A percentile compares a stretch with the other conserved stretches of the same genome.
These are phyloP conservation scores for Populus nigra DNA, from an alignment of 345 rosid genomes.

Conservation along the genomic window DNA sequence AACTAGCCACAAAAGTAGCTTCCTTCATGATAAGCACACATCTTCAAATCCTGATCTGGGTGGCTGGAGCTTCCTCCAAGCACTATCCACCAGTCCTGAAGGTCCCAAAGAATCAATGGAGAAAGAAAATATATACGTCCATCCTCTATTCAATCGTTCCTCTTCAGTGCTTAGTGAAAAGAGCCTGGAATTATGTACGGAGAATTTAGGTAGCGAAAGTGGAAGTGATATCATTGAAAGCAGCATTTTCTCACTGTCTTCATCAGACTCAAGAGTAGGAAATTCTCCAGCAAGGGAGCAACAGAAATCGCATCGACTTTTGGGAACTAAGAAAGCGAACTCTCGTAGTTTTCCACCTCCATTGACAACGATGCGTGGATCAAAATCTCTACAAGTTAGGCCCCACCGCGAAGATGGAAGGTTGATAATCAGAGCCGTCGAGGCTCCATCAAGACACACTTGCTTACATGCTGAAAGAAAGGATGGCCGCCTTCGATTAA, in stretches of 20 bases:
- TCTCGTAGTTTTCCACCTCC: conserved; percentile 70
- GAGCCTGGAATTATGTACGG: conserved; percentile 84
- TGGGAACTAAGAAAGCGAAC: conserved; percentile 27
- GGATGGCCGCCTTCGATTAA: conserved; percentile 70
- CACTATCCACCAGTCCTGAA: conserved; percentile 25
- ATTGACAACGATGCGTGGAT: conserved; percentile 62
- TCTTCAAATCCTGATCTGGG: conserved; percentile 27
- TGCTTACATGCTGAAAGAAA: conserved; percentile 61
- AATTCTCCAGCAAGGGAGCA: conserved; percentile 33
- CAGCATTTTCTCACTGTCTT: conserved; percentile 29
- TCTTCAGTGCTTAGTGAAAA: conserved; percentile 52
- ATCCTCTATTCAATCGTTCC: conserved; percentile 44
- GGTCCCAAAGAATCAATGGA: conserved; percentile 22
- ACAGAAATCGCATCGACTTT: conserved; percentile 16
- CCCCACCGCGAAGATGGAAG: conserved; percentile 73
- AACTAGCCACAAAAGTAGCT: not conserved
- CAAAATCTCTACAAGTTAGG: conserved; percentile 45
- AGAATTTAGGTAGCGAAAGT: conserved; percentile 75
- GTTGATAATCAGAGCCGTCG: conserved; percentile 52
- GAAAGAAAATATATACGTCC: conserved; percentile 36
- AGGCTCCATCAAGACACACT: conserved; percentile 28
- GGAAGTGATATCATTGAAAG: conserved; percentile 46
- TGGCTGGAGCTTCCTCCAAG: conserved; percentile 57
- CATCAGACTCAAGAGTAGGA: conserved; percentile 13
- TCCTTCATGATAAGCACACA: not conserved